A percentile compares a stretch with the other conserved stretches of the same genome.
Evolutionary conservation across 805 yeast species (phyloP).

Genomic region (Starmerella kuoi): DNA sequence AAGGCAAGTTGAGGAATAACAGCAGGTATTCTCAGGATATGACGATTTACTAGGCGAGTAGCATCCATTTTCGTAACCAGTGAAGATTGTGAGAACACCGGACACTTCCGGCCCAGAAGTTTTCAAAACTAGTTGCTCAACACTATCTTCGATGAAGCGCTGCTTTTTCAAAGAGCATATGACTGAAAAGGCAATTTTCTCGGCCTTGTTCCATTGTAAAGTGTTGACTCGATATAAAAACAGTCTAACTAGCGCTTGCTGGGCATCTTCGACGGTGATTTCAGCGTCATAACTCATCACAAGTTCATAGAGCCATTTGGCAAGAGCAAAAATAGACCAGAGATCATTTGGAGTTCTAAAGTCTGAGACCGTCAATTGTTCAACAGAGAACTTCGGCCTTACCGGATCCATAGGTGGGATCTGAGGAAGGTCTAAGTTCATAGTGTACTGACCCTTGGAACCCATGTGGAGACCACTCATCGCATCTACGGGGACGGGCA

Average conservation of each 20-base stretch:
- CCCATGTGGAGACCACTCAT: constrained; percentile 13
- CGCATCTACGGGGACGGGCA: constrained; percentile 14
- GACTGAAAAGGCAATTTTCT: constrained; percentile 24
- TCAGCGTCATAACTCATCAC: constrained; percentile 17
- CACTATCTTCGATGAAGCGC: constrained; percentile 19
- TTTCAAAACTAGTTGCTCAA: constrained; percentile 12
- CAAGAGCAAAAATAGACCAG: constrained; percentile 18
- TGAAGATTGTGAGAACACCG: constrained; percentile 28
- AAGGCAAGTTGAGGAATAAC: constrained; percentile 26
- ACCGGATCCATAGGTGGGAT: constrained; percentile 19
- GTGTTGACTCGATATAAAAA: constrained; percentile 23
- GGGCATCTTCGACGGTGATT: constrained; percentile 6
- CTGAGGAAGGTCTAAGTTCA: constrained; percentile 21
- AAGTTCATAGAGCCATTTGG: constrained; percentile 18
- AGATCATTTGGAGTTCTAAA: constrained; percentile 14
- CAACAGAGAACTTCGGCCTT: constrained; percentile 19
- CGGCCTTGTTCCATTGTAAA: constrained; percentile 26
- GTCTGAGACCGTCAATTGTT: constrained; percentile 22
- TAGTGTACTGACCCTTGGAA: constrained; percentile 12
- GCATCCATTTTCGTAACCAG: constrained; percentile 24
- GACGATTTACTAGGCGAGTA: constrained; percentile 21
- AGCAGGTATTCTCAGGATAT: constrained; percentile 10
- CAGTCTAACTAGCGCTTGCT: constrained; percentile 19
- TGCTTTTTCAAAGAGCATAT: constrained; percentile 21
- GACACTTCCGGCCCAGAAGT: constrained; percentile 9